phyloP scores from a whole-genome alignment of 1,284 basidiomycete genomes.

The Trichosporon sp. region DNA sequence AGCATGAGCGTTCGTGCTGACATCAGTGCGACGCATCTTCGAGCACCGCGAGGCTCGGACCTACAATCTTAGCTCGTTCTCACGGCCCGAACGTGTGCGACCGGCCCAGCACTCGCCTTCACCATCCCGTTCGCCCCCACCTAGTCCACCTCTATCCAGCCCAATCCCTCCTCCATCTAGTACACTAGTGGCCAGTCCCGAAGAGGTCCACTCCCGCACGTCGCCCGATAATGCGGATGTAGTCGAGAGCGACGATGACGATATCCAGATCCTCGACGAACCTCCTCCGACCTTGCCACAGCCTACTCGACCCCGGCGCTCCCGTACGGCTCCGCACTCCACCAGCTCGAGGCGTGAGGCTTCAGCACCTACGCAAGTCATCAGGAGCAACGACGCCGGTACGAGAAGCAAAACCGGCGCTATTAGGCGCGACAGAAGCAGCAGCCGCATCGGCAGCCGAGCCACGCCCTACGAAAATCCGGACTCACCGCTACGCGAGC shows the following conservation, averaged over 20 bases:
- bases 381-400: no score
- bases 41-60: neutral
- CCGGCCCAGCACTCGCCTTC: neutral
- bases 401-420: no score
- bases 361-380: no score
- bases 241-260: neutral
- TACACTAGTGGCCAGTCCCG: neutral
- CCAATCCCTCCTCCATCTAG: neutral
- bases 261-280: neutral
- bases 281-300: no score
- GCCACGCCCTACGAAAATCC: neutral
- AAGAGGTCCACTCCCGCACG: neutral
- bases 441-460: neutral
- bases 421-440: no score
- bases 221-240: neutral
- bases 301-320: no score
- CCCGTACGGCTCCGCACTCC: no score
- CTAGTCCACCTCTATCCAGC: neutral
- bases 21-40: neutral
- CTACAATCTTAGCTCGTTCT: neutral
- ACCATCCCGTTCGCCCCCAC: neutral
- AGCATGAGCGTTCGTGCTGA: neutral
- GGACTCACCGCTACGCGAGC: neutral
- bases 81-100: neutral
- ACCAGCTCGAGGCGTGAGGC: no score